These are phyloP conservation scores for Pichia paraexigua DNA, from an alignment of 805 yeast genomes.

Conservation along the genomic window DNA sequence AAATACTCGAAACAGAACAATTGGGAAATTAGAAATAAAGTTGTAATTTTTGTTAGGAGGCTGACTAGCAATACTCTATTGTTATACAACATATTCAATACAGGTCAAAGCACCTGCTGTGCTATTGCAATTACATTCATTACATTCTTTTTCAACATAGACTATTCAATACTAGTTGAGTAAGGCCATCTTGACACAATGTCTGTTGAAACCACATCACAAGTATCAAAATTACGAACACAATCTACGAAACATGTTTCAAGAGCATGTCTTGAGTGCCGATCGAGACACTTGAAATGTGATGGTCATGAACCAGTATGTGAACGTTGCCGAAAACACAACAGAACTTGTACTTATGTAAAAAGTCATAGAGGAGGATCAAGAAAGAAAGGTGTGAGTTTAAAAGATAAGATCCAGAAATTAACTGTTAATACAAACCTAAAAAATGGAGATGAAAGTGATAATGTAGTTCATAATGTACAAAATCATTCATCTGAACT, in stretches of 20 bases:
- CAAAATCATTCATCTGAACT: conserved; percentile 9
- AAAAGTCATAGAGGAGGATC: conserved; percentile 49
- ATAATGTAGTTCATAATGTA: background rate
- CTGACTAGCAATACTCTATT: background rate
- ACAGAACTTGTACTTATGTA: conserved; percentile 38
- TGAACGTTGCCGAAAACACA: conserved; percentile 31
- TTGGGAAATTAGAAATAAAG: no score
- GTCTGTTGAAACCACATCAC: background rate
- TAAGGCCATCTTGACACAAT: background rate
- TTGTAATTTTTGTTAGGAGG: background rate
- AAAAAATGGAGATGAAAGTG: background rate
- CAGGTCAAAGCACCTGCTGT: background rate
- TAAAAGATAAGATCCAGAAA: conserved; percentile 18
- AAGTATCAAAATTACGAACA: background rate
- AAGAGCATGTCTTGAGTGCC: conserved; percentile 44
- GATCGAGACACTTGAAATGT: conserved; percentile 44
- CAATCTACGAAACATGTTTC: conserved; percentile 30
- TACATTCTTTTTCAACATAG: background rate
- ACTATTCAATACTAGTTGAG: background rate
- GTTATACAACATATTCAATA: background rate
- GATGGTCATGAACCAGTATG: conserved; percentile 42
- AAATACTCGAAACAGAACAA: no score
- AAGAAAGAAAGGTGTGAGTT: conserved; percentile 37
- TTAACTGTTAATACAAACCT: background rate
- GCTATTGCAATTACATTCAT: background rate